Base-by-base conservation (phyloP, 768 basidiomycete species). In the Boletus reticuloceps region DNA sequence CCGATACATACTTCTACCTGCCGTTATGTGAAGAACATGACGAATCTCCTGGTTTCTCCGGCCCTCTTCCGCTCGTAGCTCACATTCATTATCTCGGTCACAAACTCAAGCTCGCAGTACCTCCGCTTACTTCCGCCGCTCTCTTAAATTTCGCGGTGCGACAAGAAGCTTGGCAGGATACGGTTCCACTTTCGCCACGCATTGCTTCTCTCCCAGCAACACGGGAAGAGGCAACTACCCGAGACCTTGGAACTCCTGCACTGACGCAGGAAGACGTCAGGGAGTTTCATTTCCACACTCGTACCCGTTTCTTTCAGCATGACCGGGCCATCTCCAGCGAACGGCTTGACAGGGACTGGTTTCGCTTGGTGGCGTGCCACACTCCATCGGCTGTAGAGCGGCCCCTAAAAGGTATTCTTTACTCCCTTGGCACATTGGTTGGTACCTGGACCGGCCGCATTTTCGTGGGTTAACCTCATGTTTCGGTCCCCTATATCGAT, bases 371-470 rank as follows among this genome's bases (percentile, higher is more conserved):
- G 5, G 65, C 70, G 9, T 81, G 79, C 48, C 65, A 74, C 53
- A 70, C 79, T 48, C 68, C 73, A 5, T 74, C 69, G 65, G 59
- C 64, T 22, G 61, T 63, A 32, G 65, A 72, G 40, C 64, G 66
- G n/a, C 72, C 76, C 13, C 60, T 79, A 29, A 73, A 74, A 55
- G 77, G 78, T 20, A 58, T 68, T 3, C 72, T 80, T 20, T 80
- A 75, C 57, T 64, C 66, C n/a, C 68, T 72, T 20, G 82, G 82
- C 22, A 67, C 75, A 4, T 48, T 82, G 12, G 60, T 64, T 38
- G 82, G 81, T 29, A 67, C 65, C 12, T 82, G 81, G 81, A 69
- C 66, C 22, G 81, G 82, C 13, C 77, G 75, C 47, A 72, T 76
- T 39, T 51, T 78, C 58, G 82, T 80, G 64, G 41, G 77, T 69